Evolutionary conservation across 306 rosid genomes (phyloP).

Genomic region (Spatholobus suberectus): DNA sequence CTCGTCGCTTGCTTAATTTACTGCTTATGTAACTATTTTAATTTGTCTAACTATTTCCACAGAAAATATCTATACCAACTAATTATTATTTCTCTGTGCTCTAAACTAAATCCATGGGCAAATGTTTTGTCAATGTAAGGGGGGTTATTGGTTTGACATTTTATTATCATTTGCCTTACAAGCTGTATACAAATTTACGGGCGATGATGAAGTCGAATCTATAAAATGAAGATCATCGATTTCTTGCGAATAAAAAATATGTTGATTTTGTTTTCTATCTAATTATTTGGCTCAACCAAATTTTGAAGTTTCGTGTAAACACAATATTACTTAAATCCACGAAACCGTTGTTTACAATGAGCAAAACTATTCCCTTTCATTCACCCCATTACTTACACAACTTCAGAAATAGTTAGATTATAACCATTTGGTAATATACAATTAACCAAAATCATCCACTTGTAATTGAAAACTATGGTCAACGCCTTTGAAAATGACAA

Average conservation of each 20-base stretch:
- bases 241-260: neutral
- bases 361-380: neutral
- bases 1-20: neutral
- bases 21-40: neutral
- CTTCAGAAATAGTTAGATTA: neutral
- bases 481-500: neutral
- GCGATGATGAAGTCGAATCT: neutral
- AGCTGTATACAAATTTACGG: too few relatives aligned
- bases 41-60: neutral
- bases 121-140: neutral
- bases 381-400: neutral
- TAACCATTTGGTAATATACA: neutral
- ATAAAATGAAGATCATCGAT: neutral
- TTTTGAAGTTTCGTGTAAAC: too few relatives aligned
- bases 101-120: neutral
- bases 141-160: neutral
- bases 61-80: neutral
- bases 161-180: too few relatives aligned
- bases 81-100: neutral
- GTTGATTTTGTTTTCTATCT: neutral
- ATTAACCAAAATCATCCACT: neutral
- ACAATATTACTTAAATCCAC: neutral
- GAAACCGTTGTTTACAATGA: neutral
- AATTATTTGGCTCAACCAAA: neutral
- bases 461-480: constrained; percentile 10